Percentiles rank a stretch among this genome's conserved stretches.
phyloP scores from a whole-genome alignment of 768 basidiomycete genomes.

The Lactarius sp. region DNA sequence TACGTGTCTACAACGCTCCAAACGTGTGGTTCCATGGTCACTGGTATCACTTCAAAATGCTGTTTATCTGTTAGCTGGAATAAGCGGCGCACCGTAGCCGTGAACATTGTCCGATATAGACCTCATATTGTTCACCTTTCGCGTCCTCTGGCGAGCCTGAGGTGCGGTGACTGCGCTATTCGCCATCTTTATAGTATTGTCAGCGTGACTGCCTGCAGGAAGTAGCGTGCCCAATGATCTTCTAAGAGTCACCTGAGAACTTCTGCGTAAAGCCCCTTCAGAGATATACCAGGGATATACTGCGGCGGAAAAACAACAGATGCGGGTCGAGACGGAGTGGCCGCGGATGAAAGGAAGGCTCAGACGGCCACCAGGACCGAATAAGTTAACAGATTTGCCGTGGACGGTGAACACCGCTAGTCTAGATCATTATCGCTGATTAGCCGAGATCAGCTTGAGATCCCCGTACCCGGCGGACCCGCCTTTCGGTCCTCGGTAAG shows the following conservation, averaged over 20 bases:
- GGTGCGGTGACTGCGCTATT: neutral
- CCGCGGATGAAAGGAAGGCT: neutral
- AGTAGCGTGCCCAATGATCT: slow-evolving; percentile 10
- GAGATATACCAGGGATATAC: neutral
- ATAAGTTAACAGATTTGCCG: neutral
- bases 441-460: slow-evolving; percentile 11
- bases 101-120: slow-evolving; percentile 18
- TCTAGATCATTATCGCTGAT: neutral
- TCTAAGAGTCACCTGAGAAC: neutral
- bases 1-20: slow-evolving; percentile 67
- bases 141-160: neutral
- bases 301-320: neutral
- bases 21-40: slow-evolving; percentile 31
- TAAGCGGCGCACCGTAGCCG: slow-evolving; percentile 8
- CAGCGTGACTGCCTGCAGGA: slow-evolving; percentile 12
- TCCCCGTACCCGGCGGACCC: neutral
- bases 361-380: neutral
- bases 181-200: slow-evolving; percentile 9
- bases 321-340: neutral
- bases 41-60: neutral
- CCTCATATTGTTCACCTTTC: slow-evolving; percentile 9
- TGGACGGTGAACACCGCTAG: neutral
- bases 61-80: neutral
- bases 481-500: neutral
- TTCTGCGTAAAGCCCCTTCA: neutral